These are phyloP conservation scores for Boletus smithii DNA, from an alignment of 1,284 basidiomycete species.

Conservation along the genomic window DNA sequence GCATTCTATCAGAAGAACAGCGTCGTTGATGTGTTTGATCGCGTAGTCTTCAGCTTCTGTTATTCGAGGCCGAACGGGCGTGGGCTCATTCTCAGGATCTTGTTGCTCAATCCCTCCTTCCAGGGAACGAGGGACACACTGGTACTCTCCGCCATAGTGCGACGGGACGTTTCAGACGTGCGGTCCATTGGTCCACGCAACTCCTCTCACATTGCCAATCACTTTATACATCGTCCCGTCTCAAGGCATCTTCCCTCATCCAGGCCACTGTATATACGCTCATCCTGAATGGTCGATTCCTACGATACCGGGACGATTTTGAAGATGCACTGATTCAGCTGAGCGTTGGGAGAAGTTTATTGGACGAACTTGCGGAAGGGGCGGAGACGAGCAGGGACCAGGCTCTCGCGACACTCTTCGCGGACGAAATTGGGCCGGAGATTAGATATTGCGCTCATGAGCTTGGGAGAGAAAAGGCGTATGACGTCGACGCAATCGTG, in stretches of 20 bases:
- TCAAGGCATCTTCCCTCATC: conserved; percentile 56
- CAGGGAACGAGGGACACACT: conserved; percentile 49
- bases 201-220: conserved; percentile 73
- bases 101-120: conserved; percentile 51
- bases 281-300: conserved; percentile 71
- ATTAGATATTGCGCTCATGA: conserved; percentile 93
- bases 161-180: conserved; percentile 79
- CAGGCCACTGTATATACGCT: conserved; percentile 68
- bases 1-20: neutral
- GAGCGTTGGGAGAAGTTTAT: conserved; percentile 72
- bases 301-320: conserved; percentile 70
- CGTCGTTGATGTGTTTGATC: conserved; percentile 13
- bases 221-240: conserved; percentile 51
- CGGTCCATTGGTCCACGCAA: conserved; percentile 80
- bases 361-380: conserved; percentile 67
- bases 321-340: conserved; percentile 79
- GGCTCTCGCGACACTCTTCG: conserved; percentile 81
- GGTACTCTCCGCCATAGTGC: conserved; percentile 68
- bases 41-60: conserved; percentile 72
- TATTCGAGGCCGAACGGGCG: conserved; percentile 90
- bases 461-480: conserved; percentile 68
- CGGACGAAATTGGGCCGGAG: conserved; percentile 87
- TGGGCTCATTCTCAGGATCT: conserved; percentile 89
- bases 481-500: conserved; percentile 83
- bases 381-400: conserved; percentile 85